A percentile compares a stretch with the other conserved stretches of the same genome.
Evolutionary conservation across 805 yeast genomes (phyloP).

Genomic region (Metschnikowia santaceciliae): DNA sequence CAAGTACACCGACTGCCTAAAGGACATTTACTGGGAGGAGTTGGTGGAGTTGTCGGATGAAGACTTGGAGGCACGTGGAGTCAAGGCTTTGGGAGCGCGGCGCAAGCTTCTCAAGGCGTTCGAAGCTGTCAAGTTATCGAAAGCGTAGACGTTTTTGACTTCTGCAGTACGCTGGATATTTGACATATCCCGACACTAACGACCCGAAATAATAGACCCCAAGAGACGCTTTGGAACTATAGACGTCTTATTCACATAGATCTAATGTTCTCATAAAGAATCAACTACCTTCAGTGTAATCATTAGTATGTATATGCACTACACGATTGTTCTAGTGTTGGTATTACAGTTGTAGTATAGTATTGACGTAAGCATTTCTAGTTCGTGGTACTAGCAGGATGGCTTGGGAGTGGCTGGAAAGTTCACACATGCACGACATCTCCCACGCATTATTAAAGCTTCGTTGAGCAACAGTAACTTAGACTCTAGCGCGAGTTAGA

Average conservation of each 20-base stretch:
- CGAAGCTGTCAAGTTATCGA: constrained; percentile 56
- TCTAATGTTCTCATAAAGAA: not conserved
- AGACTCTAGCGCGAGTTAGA: no score
- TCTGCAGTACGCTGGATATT: constrained; percentile 4
- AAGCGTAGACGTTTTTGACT: constrained; percentile 7
- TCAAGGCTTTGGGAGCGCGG: constrained; percentile 92
- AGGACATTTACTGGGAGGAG: constrained; percentile 73
- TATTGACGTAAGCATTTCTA: not conserved
- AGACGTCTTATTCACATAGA: not conserved
- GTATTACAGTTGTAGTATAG: no score
- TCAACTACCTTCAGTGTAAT: not conserved
- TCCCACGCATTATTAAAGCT: not conserved
- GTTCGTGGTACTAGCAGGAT: not conserved
- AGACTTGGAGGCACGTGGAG: constrained; percentile 74
- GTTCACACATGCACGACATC: not conserved
- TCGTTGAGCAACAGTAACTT: not conserved
- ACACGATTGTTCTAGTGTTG: no score
- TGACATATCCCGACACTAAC: constrained; percentile 5
- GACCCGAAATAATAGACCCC: constrained; percentile 2
- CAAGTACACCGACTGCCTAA: constrained; percentile 84
- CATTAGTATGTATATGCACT: no score
- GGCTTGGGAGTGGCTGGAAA: not conserved
- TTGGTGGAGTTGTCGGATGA: constrained; percentile 68
- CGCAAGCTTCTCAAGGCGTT: constrained; percentile 90
- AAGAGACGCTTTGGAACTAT: not conserved